Evolutionary conservation across 2,329 filamentous ascomycete genomes (phyloP).

Genomic region (Aspergillus sp.): DNA sequence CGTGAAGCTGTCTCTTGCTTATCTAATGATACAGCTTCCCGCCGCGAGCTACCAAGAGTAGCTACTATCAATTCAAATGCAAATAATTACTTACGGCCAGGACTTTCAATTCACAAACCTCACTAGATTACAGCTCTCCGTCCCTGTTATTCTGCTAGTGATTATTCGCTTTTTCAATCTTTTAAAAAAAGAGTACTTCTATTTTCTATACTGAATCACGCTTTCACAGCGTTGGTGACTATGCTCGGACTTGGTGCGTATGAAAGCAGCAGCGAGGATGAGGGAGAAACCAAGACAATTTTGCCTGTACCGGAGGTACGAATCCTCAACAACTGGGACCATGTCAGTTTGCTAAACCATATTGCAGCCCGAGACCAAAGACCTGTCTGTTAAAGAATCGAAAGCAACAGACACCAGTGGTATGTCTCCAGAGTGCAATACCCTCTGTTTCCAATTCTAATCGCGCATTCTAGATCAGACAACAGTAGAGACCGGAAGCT

Average conservation of each 20-base stretch:
- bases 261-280: conserved; percentile 40
- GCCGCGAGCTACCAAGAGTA: background rate
- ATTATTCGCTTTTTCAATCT: background rate
- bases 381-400: conserved; percentile 1
- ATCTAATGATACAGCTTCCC: conserved; percentile 20
- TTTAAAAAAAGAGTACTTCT: background rate
- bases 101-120: too few relatives aligned
- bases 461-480: conserved; percentile 2
- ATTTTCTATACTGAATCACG: conserved; percentile 1
- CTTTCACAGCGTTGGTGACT: conserved; percentile 6
- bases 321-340: background rate
- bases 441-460: background rate
- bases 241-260: conserved; percentile 39
- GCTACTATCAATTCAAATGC: background rate
- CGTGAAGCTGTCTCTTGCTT: conserved; percentile 29
- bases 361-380: conserved; percentile 6
- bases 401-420: conserved; percentile 3
- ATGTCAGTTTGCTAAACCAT: background rate
- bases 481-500: background rate
- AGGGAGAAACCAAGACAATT: conserved; percentile 17
- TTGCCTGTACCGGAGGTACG: conserved; percentile 17
- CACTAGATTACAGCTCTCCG: too few relatives aligned
- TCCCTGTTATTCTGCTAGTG: background rate
- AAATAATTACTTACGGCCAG: too few relatives aligned
- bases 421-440: conserved; percentile 1